phyloP scores from a whole-genome alignment of 78 protist species.

The Dictyostelium purpureum region DNA sequence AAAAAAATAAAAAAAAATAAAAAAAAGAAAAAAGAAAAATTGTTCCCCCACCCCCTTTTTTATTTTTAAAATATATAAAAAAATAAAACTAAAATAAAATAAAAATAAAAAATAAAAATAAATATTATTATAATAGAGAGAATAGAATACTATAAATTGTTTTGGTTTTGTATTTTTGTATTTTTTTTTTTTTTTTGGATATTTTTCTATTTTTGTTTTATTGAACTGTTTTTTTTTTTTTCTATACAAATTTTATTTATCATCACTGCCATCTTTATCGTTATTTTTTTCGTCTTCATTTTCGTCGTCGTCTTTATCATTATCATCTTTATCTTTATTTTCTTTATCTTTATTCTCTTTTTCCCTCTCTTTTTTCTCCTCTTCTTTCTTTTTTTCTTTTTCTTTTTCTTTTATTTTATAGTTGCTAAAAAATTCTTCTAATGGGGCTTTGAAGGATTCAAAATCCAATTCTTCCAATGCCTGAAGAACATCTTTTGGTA shows the following conservation, averaged over 20 bases:
- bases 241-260: neutral
- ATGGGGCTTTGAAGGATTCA: neutral
- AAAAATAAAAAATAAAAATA: no score
- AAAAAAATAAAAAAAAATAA: no score
- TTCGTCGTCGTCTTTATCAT: neutral
- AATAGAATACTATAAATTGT: no score
- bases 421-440: conserved; percentile 14
- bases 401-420: neutral
- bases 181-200: neutral
- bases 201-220: neutral
- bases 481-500: conserved; percentile 29
- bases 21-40: no score
- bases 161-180: neutral
- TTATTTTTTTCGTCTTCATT: neutral
- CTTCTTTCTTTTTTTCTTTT: neutral
- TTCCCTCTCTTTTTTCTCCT: conserved; percentile 21
- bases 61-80: no score
- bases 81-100: no score
- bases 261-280: neutral
- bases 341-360: conserved; percentile 18
- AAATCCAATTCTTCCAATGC: conserved; percentile 57
- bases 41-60: no score
- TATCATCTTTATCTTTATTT: neutral
- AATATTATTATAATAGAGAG: no score
- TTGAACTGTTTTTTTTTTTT: neutral